phyloP scores from a whole-genome alignment of 768 basidiomycete genomes.

The Hebeloma cylindrosporum region DNA sequence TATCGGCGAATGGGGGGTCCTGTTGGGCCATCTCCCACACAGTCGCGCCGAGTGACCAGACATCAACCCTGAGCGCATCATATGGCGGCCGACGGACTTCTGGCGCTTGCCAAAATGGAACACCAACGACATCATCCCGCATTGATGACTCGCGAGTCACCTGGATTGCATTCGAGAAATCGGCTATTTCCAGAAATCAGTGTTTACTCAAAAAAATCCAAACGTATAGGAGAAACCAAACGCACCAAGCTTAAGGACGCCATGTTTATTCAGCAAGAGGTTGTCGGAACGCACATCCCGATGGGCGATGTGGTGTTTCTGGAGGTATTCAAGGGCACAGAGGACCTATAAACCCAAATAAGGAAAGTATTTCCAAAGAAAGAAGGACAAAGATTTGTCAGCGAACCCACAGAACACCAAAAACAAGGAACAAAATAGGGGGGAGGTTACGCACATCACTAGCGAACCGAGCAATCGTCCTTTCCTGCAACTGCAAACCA shows the following conservation, averaged over 20 bases:
- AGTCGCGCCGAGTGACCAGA: slow-evolving; percentile 83
- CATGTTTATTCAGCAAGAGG: slow-evolving; percentile 64
- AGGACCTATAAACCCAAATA: slow-evolving; percentile 47
- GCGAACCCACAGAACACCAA: slow-evolving; percentile 2
- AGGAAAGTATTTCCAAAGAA: too few relatives aligned
- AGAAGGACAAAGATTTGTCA: too few relatives aligned
- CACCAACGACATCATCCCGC: slow-evolving; percentile 62
- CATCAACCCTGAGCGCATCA: slow-evolving; percentile 71
- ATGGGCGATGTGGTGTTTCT: slow-evolving; percentile 68
- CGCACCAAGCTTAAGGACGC: slow-evolving; percentile 75
- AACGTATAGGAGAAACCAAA: slow-evolving; percentile 11
- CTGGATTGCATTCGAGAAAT: slow-evolving; percentile 76
- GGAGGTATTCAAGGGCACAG: slow-evolving; percentile 64
- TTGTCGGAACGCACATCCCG: slow-evolving; percentile 87
- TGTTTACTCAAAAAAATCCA: not conserved
- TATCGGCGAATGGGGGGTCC: slow-evolving; percentile 68
- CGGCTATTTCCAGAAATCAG: slow-evolving; percentile 45
- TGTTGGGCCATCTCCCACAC: slow-evolving; percentile 82
- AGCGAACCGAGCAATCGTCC: slow-evolving; percentile 70
- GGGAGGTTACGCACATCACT: slow-evolving; percentile 59
- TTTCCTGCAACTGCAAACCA: slow-evolving; percentile 66
- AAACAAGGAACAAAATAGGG: slow-evolving; percentile 7
- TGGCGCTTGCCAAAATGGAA: slow-evolving; percentile 74
- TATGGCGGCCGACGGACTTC: slow-evolving; percentile 55
- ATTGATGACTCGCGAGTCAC: slow-evolving; percentile 52